A percentile compares a stretch with the other conserved stretches of the same genome.
These are phyloP conservation scores for Colletotrichum falcatum DNA, from an alignment of 2,329 filamentous ascomycete genomes.

Conservation along the genomic window DNA sequence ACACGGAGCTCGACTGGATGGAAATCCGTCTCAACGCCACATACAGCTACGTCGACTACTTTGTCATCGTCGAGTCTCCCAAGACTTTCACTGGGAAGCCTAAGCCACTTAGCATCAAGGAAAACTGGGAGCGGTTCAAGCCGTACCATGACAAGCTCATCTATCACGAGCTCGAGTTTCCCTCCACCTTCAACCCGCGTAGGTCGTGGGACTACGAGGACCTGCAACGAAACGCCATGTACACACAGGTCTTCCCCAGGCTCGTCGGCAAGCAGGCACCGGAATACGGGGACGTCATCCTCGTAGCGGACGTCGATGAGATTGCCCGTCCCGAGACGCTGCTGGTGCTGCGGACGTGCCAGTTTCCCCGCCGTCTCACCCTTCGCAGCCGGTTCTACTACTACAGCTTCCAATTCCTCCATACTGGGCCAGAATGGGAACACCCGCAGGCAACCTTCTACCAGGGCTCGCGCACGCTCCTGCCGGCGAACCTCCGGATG, in stretches of 20 bases:
- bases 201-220: slow-evolving; percentile 64
- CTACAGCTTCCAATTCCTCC: slow-evolving; percentile 68
- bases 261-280: slow-evolving; percentile 58
- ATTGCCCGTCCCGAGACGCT: slow-evolving; percentile 65
- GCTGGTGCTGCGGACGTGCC: slow-evolving; percentile 61
- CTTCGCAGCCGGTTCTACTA: slow-evolving; percentile 67
- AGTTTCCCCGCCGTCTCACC: slow-evolving; percentile 65
- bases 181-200: slow-evolving; percentile 17
- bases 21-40: slow-evolving; percentile 72
- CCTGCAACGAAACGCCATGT: slow-evolving; percentile 67
- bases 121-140: slow-evolving; percentile 65
- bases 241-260: slow-evolving; percentile 65
- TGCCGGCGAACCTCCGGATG: slow-evolving; percentile 65
- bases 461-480: slow-evolving; percentile 57
- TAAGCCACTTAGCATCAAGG: slow-evolving; percentile 66
- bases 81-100: slow-evolving; percentile 68
- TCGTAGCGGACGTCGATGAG: slow-evolving; percentile 72
- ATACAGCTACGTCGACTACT: slow-evolving; percentile 71
- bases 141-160: slow-evolving; percentile 71
- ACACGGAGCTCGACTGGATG: slow-evolving; percentile 73
- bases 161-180: slow-evolving; percentile 54
- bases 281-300: slow-evolving; percentile 63
- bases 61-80: slow-evolving; percentile 70
- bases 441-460: slow-evolving; percentile 72
- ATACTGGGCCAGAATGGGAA: slow-evolving; percentile 59